These are phyloP conservation scores for Penicillium paradoxum DNA, from an alignment of 495 filamentous ascomycete genomes.

Conservation along the genomic window DNA sequence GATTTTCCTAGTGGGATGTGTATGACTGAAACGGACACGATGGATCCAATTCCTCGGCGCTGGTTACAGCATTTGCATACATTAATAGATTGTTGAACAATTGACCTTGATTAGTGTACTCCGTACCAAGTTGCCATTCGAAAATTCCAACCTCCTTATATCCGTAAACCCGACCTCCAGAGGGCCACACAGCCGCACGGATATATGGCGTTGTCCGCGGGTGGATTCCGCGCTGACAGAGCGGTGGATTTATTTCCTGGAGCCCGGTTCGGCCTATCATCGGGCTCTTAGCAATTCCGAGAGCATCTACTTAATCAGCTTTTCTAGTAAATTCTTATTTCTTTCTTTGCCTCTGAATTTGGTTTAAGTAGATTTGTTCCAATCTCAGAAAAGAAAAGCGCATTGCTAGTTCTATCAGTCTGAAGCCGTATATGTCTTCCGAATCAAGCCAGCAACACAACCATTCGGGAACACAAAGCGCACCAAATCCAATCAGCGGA, in stretches of 20 bases:
- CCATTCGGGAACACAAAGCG: background rate
- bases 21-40: slow-evolving; percentile 1
- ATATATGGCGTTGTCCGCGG: slow-evolving; percentile 9
- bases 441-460: slow-evolving; percentile 11
- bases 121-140: background rate
- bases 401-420: background rate
- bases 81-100: slow-evolving; percentile 7
- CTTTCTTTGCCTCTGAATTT: background rate
- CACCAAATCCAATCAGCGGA: slow-evolving; percentile 1
- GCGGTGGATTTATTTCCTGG: background rate
- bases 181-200: background rate
- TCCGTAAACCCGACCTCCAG: slow-evolving; percentile 7
- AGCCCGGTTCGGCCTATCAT: slow-evolving; percentile 20
- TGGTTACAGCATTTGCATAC: background rate
- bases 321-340: background rate
- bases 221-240: slow-evolving; percentile 28
- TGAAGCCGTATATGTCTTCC: slow-evolving; percentile 22
- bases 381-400: background rate
- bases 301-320: background rate
- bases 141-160: background rate
- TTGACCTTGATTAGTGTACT: background rate
- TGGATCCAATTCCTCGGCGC: background rate
- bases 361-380: background rate
- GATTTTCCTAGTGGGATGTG: background rate
- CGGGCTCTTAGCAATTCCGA: slow-evolving; percentile 7